Base-by-base conservation (phyloP, 2,329 filamentous ascomycete genomes). In the Paraphoma sp. region DNA sequence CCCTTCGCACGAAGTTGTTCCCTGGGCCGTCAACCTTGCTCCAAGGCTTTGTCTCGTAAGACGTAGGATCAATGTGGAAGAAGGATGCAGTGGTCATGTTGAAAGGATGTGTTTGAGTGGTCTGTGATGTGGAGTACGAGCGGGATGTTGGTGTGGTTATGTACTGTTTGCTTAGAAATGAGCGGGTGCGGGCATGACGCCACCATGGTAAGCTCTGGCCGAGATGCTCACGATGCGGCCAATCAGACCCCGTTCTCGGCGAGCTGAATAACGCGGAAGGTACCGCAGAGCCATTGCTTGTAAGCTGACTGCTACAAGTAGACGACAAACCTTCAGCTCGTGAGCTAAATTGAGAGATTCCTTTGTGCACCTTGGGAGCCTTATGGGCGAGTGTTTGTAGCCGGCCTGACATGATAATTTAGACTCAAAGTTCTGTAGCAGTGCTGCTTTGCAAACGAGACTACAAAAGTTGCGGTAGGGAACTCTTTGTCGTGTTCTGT, bases 21-120 rank as follows among this genome's bases (percentile, higher is more conserved):
- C 80, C 83, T 42, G 83, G 82, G 0, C 81, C 82, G 68, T 90
- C 87, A 40, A 90, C 87, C 66, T 90, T 90, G 64, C 77, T 70
- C 87, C 87, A 90, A 1, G 87, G 84, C 68, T 86, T 86, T 16
- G 74, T 75, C 62, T 76, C 76, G 59, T 82, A 81, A 18, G 82
- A 82, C 1, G 78, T 66, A 1, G 81, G 78, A 69, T 89, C 87
- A 60, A 89, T 86, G 74, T 89, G 86, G 57, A 82, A 82, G 78
- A 89, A 88, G 2, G 68, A 74, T 38, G 81, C 80, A 17, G 82
- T 84, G n/a, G 84, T 87, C 85, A 87, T 87, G 40, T 63, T 82
- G 63, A 67, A 9, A 18, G 49, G 9, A 23, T 23, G 23, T 41
- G 16, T n/a, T 4, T 30, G 12, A 12, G 29, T 12, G 28, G 36